Evolutionary conservation across 495 filamentous ascomycete species (phyloP), one percentile per base, ranked within the genome.

Genomic region (Penicillium coprophilum): DNA sequence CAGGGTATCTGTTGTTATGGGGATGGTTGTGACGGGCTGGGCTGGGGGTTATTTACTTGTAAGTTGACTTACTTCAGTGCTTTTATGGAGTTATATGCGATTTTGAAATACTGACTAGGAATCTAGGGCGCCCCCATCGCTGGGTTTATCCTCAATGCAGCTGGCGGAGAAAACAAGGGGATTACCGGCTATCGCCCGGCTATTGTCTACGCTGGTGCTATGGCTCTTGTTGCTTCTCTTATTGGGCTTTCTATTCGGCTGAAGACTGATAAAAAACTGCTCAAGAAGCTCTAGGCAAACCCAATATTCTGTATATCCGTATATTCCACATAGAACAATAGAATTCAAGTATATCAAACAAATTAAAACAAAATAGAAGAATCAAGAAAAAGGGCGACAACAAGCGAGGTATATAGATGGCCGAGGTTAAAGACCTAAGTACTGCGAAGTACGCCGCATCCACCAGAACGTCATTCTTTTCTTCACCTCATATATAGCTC

Each of bases 11-110:
- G 77, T 84, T 20, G 83, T 77, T 0, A 82, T 86, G 78, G 80
- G 80, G 0, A 85, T 86, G 83, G 72, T 81, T 48, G 77, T 84
- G 1, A 84, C 79, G 10, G 80, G 83, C 1, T 86, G 82, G 82
- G 72, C 75, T 44, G 82, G 80, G 6, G 82, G 81, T 1, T 85
- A 85, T 66, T 69, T 85, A 21, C 63, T 85, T 71, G 79, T 77
- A 59, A 60, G 71, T 66, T 23, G 9, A 34, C 12, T 46, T 4
- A 11, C 12, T 12, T 10, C 13, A 2, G 28, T 46, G 1, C n/a
- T 17, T 47, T 4, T 19, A 12, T 20, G 17, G 27, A 23, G 12
- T 36, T 38, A 2, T 15, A 21, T n/a, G 27, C 10, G n/a, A 7
- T 15, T 40, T 51, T 27, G 31, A 8, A 10, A 32, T 41, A 15